phyloP scores from a whole-genome alignment of 2,329 filamentous ascomycete species.

The Pseudocercospora fuligena region DNA sequence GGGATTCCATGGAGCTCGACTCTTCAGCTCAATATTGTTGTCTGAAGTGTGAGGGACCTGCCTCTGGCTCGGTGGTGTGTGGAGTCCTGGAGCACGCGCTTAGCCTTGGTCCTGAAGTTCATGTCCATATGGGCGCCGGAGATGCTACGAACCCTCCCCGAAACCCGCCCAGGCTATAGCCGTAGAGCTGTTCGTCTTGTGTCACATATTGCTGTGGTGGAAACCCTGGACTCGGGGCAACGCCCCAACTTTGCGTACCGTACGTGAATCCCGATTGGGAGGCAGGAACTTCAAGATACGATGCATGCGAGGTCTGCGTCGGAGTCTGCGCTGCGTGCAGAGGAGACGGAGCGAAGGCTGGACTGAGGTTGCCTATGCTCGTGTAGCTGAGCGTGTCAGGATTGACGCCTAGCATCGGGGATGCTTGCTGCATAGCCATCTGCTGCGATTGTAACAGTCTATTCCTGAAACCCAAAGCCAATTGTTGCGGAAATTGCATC shows the following conservation, averaged over 20 bases:
- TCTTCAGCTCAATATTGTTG: slow-evolving; percentile 2
- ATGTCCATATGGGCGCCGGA: slow-evolving; percentile 41
- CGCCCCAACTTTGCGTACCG: slow-evolving; percentile 40
- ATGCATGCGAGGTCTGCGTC: slow-evolving; percentile 34
- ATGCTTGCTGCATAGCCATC: slow-evolving; percentile 19
- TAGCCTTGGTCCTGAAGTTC: slow-evolving; percentile 33
- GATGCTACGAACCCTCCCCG: slow-evolving; percentile 42
- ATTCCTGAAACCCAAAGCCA: slow-evolving; percentile 48
- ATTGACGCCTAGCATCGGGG: slow-evolving; percentile 26
- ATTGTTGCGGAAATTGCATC: slow-evolving; percentile 53
- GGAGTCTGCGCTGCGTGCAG: slow-evolving; percentile 44
- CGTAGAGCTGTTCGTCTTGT: slow-evolving; percentile 48
- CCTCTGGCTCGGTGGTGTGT: slow-evolving; percentile 26
- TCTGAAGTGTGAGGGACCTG: slow-evolving; percentile 27
- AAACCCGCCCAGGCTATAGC: slow-evolving; percentile 34
- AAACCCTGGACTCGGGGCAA: slow-evolving; percentile 41
- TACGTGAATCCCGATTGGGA: slow-evolving; percentile 37
- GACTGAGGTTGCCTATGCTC: slow-evolving; percentile 51
- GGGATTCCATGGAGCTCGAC: slow-evolving; percentile 3
- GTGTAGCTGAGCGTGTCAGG: slow-evolving; percentile 36
- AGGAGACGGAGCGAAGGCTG: slow-evolving; percentile 56
- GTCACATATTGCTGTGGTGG: slow-evolving; percentile 41
- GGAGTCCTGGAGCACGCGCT: slow-evolving; percentile 36
- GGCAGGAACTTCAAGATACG: slow-evolving; percentile 52
- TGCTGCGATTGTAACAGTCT: slow-evolving; percentile 31